Conservation (phyloP, 352 stramenopile genomes). For the Plasmopara halstedii region DNA sequence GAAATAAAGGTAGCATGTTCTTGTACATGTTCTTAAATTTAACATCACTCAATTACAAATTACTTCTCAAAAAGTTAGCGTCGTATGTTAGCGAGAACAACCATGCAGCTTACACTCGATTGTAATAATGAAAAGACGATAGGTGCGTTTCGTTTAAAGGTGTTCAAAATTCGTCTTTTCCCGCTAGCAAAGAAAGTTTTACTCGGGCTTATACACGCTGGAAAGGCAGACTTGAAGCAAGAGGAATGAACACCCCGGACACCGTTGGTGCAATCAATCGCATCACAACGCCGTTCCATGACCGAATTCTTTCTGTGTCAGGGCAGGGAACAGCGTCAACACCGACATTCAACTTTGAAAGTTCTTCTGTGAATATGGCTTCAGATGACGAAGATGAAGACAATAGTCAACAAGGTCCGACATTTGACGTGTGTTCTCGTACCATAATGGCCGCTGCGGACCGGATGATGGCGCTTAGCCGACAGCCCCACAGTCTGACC, state of each 20-base stretch:
- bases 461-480: slow-evolving; percentile 14
- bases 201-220: neutral
- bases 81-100: too few species aligned
- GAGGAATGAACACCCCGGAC: slow-evolving; percentile 18
- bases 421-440: slow-evolving; percentile 15
- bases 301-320: neutral
- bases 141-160: too few species aligned
- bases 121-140: too few species aligned
- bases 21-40: too few species aligned
- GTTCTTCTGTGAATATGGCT: slow-evolving; percentile 3
- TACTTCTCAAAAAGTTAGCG: too few species aligned
- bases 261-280: slow-evolving; percentile 4
- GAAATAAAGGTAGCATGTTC: too few species aligned
- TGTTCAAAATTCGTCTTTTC: neutral
- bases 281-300: slow-evolving; percentile 6
- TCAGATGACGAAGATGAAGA: slow-evolving; percentile 1
- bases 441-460: slow-evolving; percentile 20
- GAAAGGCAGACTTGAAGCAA: slow-evolving; percentile 8
- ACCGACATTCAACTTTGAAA: neutral
- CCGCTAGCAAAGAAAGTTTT: slow-evolving; percentile 2
- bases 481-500: slow-evolving; percentile 11
- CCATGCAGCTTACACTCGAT: too few species aligned
- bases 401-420: slow-evolving; percentile 1
- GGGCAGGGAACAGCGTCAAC: slow-evolving; percentile 9
- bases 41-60: too few species aligned